Evolutionary conservation across 306 rosid species (phyloP).

Genomic region (Comarum palustre): DNA sequence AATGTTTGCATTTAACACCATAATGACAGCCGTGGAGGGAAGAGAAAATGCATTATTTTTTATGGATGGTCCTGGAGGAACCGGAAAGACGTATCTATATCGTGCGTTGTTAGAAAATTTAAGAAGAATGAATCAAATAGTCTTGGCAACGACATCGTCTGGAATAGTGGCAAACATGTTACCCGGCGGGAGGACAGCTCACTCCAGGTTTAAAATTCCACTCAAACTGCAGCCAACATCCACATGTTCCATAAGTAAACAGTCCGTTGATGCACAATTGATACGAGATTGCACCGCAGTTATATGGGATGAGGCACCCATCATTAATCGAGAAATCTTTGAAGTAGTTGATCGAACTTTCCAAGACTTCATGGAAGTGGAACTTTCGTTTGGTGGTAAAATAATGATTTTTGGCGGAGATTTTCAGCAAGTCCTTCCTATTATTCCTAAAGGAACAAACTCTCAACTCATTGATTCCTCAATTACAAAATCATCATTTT

Average conservation of each 20-base stretch:
- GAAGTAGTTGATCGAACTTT: background rate
- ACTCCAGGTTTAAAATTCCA: constrained; percentile 7
- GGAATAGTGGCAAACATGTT: background rate
- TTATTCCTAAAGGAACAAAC: background rate
- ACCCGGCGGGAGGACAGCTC: background rate
- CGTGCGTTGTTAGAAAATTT: background rate
- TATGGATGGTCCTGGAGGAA: background rate
- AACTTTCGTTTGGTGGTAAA: background rate
- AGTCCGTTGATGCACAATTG: background rate
- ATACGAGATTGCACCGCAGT: background rate
- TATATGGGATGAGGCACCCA: background rate
- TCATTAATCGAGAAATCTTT: background rate
- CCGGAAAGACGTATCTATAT: background rate
- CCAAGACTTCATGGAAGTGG: background rate
- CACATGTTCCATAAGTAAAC: background rate
- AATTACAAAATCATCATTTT: background rate
- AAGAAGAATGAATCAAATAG: background rate
- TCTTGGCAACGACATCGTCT: background rate
- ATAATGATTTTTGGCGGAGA: background rate
- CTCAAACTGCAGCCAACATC: background rate
- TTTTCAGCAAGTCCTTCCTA: background rate
- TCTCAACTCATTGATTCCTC: background rate
- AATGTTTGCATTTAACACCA: background rate
- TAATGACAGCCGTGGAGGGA: background rate
- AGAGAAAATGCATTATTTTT: background rate